phyloP scores from a whole-genome alignment of 139 green algal species.

The Yamagishiella unicocca region DNA sequence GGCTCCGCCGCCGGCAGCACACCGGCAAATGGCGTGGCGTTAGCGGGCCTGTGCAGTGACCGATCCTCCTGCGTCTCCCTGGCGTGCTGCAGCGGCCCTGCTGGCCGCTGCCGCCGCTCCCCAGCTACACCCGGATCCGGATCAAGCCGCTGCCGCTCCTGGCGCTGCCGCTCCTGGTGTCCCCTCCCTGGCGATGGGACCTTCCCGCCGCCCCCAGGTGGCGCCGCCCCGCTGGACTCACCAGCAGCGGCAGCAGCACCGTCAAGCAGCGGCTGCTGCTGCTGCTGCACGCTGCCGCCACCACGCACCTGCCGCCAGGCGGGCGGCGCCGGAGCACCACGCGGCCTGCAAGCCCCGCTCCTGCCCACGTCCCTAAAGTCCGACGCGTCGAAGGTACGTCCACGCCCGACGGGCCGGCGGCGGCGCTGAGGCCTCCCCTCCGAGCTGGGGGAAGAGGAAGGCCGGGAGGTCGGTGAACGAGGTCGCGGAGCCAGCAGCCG shows the following conservation, averaged over 20 bases:
- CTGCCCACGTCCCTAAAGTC: background rate
- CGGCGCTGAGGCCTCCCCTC: background rate
- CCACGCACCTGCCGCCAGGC: background rate
- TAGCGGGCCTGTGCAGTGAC: background rate
- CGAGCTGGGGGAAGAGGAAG: too few species aligned
- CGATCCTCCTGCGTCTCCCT: background rate
- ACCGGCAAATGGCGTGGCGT: too few species aligned
- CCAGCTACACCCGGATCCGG: background rate
- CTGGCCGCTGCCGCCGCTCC: background rate
- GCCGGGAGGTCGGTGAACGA: too few species aligned
- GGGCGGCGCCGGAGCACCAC: too few species aligned
- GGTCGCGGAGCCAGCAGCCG: background rate
- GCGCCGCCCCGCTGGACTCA: too few species aligned
- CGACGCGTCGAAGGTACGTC: background rate
- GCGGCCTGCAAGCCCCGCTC: background rate
- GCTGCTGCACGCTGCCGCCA: background rate
- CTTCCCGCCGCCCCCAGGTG: too few species aligned
- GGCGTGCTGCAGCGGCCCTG: background rate
- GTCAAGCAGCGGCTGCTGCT: background rate
- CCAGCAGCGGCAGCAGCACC: background rate
- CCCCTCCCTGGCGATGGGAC: too few species aligned
- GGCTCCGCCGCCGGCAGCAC: too few species aligned
- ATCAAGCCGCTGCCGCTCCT: background rate
- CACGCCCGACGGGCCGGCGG: background rate
- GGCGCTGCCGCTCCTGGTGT: background rate